Conservation (phyloP, 2,329 filamentous ascomycete genomes). For the Colletotrichum sp. region DNA sequence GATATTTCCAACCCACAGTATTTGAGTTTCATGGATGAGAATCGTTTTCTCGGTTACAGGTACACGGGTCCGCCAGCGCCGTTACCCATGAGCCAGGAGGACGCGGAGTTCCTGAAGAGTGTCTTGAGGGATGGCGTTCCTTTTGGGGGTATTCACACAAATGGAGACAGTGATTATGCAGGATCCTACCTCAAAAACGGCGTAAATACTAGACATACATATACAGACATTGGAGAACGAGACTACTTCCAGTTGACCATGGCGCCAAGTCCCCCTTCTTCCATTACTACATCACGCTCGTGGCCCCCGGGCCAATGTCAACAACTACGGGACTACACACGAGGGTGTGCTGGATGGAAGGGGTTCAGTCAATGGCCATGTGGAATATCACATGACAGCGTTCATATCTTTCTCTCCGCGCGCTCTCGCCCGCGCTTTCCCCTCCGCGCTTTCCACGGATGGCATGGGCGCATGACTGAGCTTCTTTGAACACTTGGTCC, state of each 20-base stretch:
- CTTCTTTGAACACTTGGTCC: not conserved
- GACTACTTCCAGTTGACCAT: not conserved
- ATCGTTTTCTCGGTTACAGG: not conserved
- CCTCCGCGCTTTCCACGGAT: not conserved
- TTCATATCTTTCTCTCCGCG: not conserved
- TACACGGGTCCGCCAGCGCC: not conserved
- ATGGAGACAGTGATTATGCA: fast-evolving
- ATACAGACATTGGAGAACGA: not conserved
- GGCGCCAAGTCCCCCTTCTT: not conserved
- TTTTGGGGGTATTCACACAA: not conserved
- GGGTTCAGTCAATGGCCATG: not conserved
- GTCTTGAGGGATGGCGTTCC: not conserved
- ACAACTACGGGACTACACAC: fast-evolving
- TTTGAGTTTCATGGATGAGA: not conserved
- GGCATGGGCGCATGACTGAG: not conserved
- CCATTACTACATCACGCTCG: not conserved
- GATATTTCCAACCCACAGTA: not conserved
- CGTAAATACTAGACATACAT: not conserved
- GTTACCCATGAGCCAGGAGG: not conserved
- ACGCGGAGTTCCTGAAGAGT: not conserved
- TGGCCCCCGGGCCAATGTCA: fast-evolving
- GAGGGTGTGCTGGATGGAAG: not conserved
- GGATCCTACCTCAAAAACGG: not conserved
- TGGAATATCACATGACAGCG: not conserved
- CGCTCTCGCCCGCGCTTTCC: not conserved